phyloP scores from a whole-genome alignment of 1,284 basidiomycete species.

The Ganoderma multipileum region DNA sequence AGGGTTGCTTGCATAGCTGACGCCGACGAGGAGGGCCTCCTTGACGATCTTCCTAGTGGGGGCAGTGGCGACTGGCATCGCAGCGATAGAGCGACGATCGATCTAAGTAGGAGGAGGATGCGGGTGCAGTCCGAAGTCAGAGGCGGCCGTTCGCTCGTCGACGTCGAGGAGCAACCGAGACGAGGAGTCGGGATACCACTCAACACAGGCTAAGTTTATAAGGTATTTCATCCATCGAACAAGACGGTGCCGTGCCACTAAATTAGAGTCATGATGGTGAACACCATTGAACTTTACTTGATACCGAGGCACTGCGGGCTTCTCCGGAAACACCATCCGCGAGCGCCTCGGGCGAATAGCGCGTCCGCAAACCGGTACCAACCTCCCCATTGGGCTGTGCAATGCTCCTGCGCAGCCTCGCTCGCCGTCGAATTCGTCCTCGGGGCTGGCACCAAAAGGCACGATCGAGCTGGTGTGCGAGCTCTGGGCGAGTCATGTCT shows the following conservation, averaged over 20 bases:
- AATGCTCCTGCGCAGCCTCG: not conserved
- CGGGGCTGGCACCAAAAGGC: not conserved
- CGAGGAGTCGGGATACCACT: not conserved
- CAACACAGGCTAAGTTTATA: not conserved
- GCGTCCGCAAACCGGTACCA: not conserved
- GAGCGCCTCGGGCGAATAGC: not conserved
- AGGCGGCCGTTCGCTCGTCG: not conserved
- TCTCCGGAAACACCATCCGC: not conserved
- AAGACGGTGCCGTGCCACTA: not conserved
- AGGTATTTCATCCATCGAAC: not conserved
- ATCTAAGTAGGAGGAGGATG: not conserved
- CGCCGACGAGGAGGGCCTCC: conserved; percentile 20
- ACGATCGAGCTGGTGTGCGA: not conserved
- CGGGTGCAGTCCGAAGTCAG: conserved; percentile 1
- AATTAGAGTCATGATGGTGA: conserved; percentile 1
- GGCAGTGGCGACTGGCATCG: not conserved
- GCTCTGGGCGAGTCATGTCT: not conserved
- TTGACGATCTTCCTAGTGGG: not conserved
- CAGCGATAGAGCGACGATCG: not conserved
- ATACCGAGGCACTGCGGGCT: not conserved
- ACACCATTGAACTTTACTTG: not conserved
- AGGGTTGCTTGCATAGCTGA: conserved; percentile 7
- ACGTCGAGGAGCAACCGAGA: not conserved
- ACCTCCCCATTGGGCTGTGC: not conserved
- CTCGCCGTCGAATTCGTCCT: not conserved